A percentile compares a stretch with the other conserved stretches of the same genome.
phyloP scores from a whole-genome alignment of 805 yeast species.

The Starmerella floris region DNA sequence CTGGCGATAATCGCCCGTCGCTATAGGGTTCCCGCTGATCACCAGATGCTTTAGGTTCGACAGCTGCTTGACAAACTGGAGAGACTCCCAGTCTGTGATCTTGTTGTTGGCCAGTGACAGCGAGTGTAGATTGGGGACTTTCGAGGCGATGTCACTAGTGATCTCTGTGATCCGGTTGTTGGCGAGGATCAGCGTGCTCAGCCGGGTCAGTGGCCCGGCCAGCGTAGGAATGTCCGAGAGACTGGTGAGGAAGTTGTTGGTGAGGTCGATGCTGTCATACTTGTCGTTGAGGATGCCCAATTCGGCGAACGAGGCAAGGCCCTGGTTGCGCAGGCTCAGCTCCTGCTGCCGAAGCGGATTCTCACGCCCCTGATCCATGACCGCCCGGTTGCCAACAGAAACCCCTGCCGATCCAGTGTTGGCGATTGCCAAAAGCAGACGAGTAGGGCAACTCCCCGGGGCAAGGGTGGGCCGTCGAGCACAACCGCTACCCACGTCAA shows the following conservation, averaged over 20 bases:
- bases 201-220: conserved; percentile 28
- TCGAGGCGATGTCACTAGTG: conserved; percentile 27
- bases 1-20: conserved; percentile 41
- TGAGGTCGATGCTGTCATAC: conserved; percentile 51
- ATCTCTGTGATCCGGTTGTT: conserved; percentile 43
- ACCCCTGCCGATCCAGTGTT: too few relatives aligned
- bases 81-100: conserved; percentile 34
- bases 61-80: conserved; percentile 33
- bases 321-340: conserved; percentile 22
- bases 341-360: conserved; percentile 10
- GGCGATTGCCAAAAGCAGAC: too few relatives aligned
- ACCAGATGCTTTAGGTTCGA: conserved; percentile 36
- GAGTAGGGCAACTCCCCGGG: too few relatives aligned
- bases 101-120: conserved; percentile 42
- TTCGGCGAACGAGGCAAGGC: conserved; percentile 21
- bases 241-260: conserved; percentile 55
- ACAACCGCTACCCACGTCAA: too few relatives aligned
- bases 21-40: conserved; percentile 47
- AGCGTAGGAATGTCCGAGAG: conserved; percentile 40
- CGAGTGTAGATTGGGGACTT: conserved; percentile 37
- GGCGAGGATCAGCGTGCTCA: conserved; percentile 45
- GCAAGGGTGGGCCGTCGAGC: too few relatives aligned
- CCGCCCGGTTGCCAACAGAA: background rate
- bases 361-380: background rate
- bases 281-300: conserved; percentile 24